Percentiles rank a stretch among this genome's conserved stretches.
Conservation (phyloP, 1,139 yeast genomes). For the Diutina mesorugosa region DNA sequence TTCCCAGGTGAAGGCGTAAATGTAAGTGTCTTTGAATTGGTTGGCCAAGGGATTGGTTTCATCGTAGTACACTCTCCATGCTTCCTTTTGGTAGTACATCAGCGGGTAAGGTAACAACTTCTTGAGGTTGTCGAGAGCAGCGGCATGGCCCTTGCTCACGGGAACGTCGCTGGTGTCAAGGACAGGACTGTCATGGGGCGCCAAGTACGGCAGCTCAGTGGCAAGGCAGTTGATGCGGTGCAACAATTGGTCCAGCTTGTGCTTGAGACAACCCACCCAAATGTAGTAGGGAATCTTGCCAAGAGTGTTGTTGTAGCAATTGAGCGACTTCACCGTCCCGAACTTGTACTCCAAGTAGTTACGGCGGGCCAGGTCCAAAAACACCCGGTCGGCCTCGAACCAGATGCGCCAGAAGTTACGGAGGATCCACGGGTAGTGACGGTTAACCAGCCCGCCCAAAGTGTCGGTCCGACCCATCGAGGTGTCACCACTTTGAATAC, state of each 20-base stretch:
- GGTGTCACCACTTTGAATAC: constrained; percentile 57
- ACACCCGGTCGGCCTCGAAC: constrained; percentile 79
- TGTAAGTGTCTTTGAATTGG: constrained; percentile 67
- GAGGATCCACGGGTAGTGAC: constrained; percentile 66
- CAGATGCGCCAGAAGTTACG: constrained; percentile 79
- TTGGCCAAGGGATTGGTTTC: constrained; percentile 54
- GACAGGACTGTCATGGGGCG: constrained; percentile 23
- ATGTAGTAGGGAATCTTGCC: constrained; percentile 74
- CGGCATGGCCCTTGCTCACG: constrained; percentile 61
- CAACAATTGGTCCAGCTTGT: constrained; percentile 44
- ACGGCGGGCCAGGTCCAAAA: constrained; percentile 68
- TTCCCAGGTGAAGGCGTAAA: constrained; percentile 85
- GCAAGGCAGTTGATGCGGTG: constrained; percentile 61
- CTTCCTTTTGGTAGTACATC: constrained; percentile 60
- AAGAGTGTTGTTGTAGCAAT: constrained; percentile 45
- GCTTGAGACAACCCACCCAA: constrained; percentile 72
- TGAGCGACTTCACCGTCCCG: constrained; percentile 67
- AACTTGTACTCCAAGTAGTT: constrained; percentile 71
- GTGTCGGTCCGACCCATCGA: constrained; percentile 62
- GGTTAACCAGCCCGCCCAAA: constrained; percentile 55
- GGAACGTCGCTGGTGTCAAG: constrained; percentile 19
- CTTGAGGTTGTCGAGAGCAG: constrained; percentile 48
- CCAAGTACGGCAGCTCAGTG: constrained; percentile 70
- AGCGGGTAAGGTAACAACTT: constrained; percentile 70
- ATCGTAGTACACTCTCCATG: constrained; percentile 73